These are phyloP conservation scores for Testicularia cyperi DNA, from an alignment of 1,284 basidiomycete genomes.

Conservation along the genomic window DNA sequence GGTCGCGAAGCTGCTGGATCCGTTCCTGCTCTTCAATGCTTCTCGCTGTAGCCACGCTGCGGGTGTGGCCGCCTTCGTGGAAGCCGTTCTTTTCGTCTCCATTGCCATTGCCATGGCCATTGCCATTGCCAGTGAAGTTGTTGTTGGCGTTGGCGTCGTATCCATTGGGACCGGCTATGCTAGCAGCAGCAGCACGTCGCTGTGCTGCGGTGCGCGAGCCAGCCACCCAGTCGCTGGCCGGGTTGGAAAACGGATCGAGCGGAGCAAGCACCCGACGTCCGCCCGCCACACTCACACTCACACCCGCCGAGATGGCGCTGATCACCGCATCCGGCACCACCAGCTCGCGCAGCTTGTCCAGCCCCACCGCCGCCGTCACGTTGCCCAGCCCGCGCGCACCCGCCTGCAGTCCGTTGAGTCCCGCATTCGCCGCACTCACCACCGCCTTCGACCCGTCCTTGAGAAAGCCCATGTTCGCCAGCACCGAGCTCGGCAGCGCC, in stretches of 20 bases:
- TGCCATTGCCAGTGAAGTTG: not conserved
- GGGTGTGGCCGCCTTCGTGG: not conserved
- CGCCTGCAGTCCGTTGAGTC: slow-evolving; percentile 18
- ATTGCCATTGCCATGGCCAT: slow-evolving; percentile 1
- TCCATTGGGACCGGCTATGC: not conserved
- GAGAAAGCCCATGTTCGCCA: slow-evolving; percentile 23
- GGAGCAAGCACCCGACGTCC: slow-evolving; percentile 47
- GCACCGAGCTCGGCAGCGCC: slow-evolving; percentile 21
- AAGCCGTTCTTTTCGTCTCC: not conserved
- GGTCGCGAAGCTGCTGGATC: slow-evolving; percentile 48
- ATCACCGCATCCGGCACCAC: slow-evolving; percentile 56
- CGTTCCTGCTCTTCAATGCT: slow-evolving; percentile 39
- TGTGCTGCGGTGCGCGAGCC: slow-evolving; percentile 32
- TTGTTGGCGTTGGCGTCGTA: not conserved
- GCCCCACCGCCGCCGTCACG: slow-evolving; percentile 21
- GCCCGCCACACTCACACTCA: slow-evolving; percentile 49
- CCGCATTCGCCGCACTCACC: slow-evolving; percentile 16
- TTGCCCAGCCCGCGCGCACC: slow-evolving; percentile 30
- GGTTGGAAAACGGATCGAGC: slow-evolving; percentile 50
- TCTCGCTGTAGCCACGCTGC: slow-evolving; percentile 7
- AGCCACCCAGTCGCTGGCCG: slow-evolving; percentile 28
- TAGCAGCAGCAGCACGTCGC: slow-evolving; percentile 7
- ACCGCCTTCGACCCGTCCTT: slow-evolving; percentile 27
- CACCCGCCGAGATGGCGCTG: slow-evolving; percentile 51
- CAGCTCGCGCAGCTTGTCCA: slow-evolving; percentile 54